These are phyloP conservation scores for Starmerella asiatica DNA, from an alignment of 805 yeast species.

Conservation along the genomic window DNA sequence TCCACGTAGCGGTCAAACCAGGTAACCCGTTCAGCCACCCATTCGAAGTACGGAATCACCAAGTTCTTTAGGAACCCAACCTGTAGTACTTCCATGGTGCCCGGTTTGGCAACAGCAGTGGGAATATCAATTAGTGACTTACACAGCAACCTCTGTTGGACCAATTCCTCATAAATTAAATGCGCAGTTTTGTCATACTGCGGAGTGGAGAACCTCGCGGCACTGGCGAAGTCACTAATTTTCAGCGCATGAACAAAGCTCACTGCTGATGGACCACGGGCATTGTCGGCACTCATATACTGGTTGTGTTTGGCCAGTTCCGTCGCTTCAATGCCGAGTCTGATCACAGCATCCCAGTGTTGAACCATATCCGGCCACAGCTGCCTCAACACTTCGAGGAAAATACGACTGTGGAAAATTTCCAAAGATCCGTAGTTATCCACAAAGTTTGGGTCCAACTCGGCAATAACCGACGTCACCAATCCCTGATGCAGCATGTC, in stretches of 20 bases:
- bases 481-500: slow-evolving; percentile 96
- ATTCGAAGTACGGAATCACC: slow-evolving; percentile 16
- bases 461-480: slow-evolving; percentile 59
- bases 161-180: slow-evolving; percentile 10
- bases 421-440: slow-evolving; percentile 56
- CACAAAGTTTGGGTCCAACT: slow-evolving; percentile 50
- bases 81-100: slow-evolving; percentile 11
- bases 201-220: slow-evolving; percentile 51
- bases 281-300: background rate
- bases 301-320: slow-evolving; percentile 84
- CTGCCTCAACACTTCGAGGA: slow-evolving; percentile 37
- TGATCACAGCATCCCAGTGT: slow-evolving; percentile 10
- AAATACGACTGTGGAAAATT: slow-evolving; percentile 62
- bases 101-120: slow-evolving; percentile 1
- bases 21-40: slow-evolving; percentile 11
- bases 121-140: background rate
- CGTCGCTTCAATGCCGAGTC: slow-evolving; percentile 50
- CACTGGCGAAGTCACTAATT: slow-evolving; percentile 93
- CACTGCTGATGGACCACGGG: background rate
- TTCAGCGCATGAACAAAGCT: slow-evolving; percentile 45
- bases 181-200: slow-evolving; percentile 11
- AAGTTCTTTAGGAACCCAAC: slow-evolving; percentile 8
- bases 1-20: slow-evolving; percentile 3
- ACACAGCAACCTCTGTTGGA: slow-evolving; percentile 6
- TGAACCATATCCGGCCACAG: slow-evolving; percentile 35